phyloP scores from a whole-genome alignment of 2,329 filamentous ascomycete genomes.

The Neoarthrinium moseri region DNA sequence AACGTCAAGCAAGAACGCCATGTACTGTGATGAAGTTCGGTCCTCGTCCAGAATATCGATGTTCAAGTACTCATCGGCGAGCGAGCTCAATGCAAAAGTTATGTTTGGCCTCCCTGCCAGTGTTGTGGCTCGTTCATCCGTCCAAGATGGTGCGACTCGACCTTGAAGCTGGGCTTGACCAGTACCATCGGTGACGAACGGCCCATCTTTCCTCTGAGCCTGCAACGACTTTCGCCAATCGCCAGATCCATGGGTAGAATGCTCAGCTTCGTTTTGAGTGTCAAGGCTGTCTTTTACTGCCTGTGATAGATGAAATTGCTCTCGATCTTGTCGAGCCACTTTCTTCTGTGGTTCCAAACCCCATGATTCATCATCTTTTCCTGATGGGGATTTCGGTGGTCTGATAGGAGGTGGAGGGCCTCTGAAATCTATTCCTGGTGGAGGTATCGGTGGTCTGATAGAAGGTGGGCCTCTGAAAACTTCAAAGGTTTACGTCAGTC shows the following conservation, averaged over 20 bases:
- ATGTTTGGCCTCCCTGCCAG: neutral
- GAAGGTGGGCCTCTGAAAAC: too few species aligned
- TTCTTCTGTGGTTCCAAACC: too few species aligned
- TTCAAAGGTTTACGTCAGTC: too few species aligned
- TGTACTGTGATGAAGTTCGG: neutral
- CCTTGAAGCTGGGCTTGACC: neutral
- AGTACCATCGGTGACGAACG: neutral
- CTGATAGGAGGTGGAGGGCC: too few species aligned
- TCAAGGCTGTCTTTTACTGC: too few species aligned
- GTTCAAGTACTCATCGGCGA: neutral
- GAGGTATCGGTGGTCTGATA: too few species aligned
- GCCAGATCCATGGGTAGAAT: neutral
- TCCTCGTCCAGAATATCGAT: neutral
- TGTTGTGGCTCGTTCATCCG: neutral
- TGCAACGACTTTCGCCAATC: neutral
- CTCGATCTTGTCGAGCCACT: too few species aligned
- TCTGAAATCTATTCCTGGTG: too few species aligned
- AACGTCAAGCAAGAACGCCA: neutral
- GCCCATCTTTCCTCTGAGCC: neutral
- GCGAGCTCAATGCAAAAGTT: neutral
- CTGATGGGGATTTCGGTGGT: too few species aligned
- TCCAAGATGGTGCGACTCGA: neutral
- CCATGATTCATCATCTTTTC: too few species aligned
- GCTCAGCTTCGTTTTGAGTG: too few species aligned
- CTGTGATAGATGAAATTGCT: too few species aligned